phyloP scores from a whole-genome alignment of 192 early-diverging fungal genomes.

The Podila minutissima region DNA sequence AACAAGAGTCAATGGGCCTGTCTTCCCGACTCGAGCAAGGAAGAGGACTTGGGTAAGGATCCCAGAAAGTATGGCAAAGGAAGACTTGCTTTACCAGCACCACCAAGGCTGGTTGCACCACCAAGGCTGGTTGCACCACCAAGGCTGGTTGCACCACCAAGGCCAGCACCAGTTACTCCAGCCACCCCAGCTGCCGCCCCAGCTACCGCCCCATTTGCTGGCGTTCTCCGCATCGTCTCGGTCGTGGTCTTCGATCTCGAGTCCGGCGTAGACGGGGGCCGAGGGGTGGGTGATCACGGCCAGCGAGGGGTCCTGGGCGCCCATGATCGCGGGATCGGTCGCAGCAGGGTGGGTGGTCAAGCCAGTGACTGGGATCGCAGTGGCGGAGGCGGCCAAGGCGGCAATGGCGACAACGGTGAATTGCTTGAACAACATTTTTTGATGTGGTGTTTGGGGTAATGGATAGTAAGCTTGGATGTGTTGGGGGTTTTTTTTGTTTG shows the following conservation, averaged over 20 bases:
- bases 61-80: neutral
- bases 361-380: neutral
- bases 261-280: neutral
- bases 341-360: too few relatives aligned
- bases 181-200: neutral
- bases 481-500: neutral
- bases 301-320: neutral
- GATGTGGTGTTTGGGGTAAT: neutral
- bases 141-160: neutral
- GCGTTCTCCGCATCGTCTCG: neutral
- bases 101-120: neutral
- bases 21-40: too few relatives aligned
- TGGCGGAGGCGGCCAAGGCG: neutral
- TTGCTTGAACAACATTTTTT: neutral
- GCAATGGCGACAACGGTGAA: neutral
- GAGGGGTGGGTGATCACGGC: neutral
- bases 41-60: too few relatives aligned
- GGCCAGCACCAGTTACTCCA: neutral
- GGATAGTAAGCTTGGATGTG: neutral
- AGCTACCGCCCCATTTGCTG: constrained; percentile 8
- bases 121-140: neutral
- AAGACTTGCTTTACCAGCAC: neutral
- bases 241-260: neutral
- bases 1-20: too few relatives aligned
- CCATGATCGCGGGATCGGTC: too few relatives aligned